Base-by-base conservation (phyloP, 441 rosid genomes). In the Geranium incanum region DNA sequence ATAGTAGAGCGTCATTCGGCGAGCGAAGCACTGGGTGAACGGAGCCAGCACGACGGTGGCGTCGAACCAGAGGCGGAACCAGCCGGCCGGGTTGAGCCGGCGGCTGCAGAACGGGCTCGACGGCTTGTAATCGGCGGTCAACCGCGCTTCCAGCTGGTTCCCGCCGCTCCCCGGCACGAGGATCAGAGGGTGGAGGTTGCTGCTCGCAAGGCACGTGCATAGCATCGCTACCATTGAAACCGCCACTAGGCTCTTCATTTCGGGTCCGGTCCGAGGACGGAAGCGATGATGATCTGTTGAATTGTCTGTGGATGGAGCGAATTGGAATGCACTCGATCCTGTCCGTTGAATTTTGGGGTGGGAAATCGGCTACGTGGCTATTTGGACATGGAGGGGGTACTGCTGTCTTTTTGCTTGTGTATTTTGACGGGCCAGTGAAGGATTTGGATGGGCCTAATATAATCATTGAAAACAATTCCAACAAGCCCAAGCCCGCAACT, bases 51-150 rank as follows among this genome's bases (percentile, higher is more conserved):
- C 12, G 19, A 94, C 97, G 16, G 79, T 52, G 21, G 86, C 81
- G 74, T 94, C 98, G 67, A 91, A 87, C 96, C 98, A 94, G 13
- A 88, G 71, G 81, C 93, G 84, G 84, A 91, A 93, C 97, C 98
- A 89, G 0, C 96, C 98, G 16, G 78, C 8, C 60, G 91, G 96
- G 73, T 82, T 78, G n/a, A 48, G 4, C 81, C 83, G 84, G 3
- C 88, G 86, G 72, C 78, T 78, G 77, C 97, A 89, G 70, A 86
- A 55, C 38, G 81, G 41, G 64, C 84, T 83, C 9, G 77, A 63
- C 43, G 97, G 84, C 73, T 79, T 85, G 82, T 88, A 91, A 28
- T 70, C 83, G 15, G 62, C 13, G 60, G 87, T 88, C 21, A 91
- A 81, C 77, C 92, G 71, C 1, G 85, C 96, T 69, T 91, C 97